Percentiles rank a stretch among this genome's conserved stretches.
These are phyloP conservation scores for Nothopassalora personata DNA, from an alignment of 2,329 filamentous ascomycete genomes.

Conservation along the genomic window DNA sequence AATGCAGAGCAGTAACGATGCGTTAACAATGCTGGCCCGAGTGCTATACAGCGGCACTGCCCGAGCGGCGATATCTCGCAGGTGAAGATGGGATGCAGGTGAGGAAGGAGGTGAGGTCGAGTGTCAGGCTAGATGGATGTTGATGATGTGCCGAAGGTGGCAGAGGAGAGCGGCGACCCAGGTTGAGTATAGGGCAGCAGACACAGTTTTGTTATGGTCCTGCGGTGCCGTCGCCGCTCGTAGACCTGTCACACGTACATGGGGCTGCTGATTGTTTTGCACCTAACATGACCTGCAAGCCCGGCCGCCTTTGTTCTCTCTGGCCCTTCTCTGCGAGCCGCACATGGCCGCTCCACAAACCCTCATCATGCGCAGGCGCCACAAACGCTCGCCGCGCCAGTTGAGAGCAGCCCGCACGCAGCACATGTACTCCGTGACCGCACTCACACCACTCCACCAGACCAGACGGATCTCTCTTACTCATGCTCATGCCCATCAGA, in stretches of 20 bases:
- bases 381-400: constrained; percentile 18
- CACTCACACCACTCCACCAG: constrained; percentile 3
- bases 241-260: constrained; percentile 21
- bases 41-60: background rate
- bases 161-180: constrained; percentile 12
- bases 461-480: background rate
- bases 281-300: constrained; percentile 25
- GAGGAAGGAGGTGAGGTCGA: constrained; percentile 1
- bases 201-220: constrained; percentile 21
- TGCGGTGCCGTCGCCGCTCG: constrained; percentile 8
- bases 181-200: constrained; percentile 14
- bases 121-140: constrained; percentile 14
- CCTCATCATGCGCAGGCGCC: constrained; percentile 21
- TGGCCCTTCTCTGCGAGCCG: constrained; percentile 16
- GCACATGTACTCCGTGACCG: constrained; percentile 23
- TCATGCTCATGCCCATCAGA: constrained; percentile 6
- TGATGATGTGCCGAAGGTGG: constrained; percentile 14
- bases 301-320: constrained; percentile 28
- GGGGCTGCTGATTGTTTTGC: constrained; percentile 22
- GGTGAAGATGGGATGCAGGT: background rate
- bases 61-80: background rate
- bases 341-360: constrained; percentile 22
- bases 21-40: background rate
- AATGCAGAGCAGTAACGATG: background rate
- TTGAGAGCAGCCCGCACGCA: constrained; percentile 14